These are phyloP conservation scores for Pythium aristosporum DNA, from an alignment of 352 stramenopile genomes.

Conservation along the genomic window DNA sequence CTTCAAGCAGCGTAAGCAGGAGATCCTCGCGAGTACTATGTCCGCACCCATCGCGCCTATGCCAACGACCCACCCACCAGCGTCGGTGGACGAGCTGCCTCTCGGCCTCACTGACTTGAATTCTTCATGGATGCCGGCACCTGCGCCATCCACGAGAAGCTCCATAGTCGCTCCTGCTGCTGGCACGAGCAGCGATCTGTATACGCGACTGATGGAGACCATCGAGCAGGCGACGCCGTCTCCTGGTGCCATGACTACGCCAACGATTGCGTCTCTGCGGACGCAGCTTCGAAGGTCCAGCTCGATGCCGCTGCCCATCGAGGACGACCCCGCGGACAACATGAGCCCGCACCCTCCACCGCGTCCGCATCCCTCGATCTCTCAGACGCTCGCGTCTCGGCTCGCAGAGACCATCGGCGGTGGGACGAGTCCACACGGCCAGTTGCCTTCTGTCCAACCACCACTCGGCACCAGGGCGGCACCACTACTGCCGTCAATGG, in stretches of 20 bases:
- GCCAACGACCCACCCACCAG: not conserved
- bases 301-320: constrained; percentile 23
- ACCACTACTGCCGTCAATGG: constrained; percentile 19
- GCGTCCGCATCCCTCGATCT: constrained; percentile 1
- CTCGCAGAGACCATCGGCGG: not conserved
- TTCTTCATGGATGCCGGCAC: not conserved
- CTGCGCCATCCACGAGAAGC: constrained; percentile 1
- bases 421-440: not conserved
- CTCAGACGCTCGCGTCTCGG: constrained; percentile 6
- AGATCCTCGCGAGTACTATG: constrained; percentile 44
- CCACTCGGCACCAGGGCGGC: not conserved
- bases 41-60: constrained; percentile 1
- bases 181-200: constrained; percentile 23
- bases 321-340: constrained; percentile 21
- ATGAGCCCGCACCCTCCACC: constrained; percentile 5
- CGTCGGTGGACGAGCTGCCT: constrained; percentile 3
- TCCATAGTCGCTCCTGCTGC: not conserved
- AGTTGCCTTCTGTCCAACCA: not conserved
- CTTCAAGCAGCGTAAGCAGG: constrained; percentile 63
- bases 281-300: constrained; percentile 16
- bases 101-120: constrained; percentile 8
- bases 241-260: too few relatives aligned
- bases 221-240: constrained; percentile 12
- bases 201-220: constrained; percentile 28
- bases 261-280: constrained; percentile 1